Percentiles rank a stretch among this genome's conserved stretches.
These are phyloP conservation scores for Colletotrichum costaricense DNA, from an alignment of 2,329 filamentous ascomycete genomes.

Conservation along the genomic window DNA sequence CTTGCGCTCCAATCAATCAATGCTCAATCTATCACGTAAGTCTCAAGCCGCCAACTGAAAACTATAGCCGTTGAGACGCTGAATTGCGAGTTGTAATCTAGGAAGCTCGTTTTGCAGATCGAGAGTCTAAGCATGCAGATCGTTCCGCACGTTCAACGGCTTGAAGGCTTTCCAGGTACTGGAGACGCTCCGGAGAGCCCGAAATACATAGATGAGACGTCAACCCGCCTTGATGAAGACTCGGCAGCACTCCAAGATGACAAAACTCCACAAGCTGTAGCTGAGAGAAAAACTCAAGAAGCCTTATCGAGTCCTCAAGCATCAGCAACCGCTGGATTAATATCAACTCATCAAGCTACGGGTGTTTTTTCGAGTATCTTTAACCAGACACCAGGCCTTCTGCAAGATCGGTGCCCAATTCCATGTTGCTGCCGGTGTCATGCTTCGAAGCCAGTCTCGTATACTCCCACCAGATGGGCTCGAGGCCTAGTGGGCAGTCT, in stretches of 20 bases:
- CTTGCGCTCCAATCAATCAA: neutral
- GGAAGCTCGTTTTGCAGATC: neutral
- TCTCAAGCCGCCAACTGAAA: no score
- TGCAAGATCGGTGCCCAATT: neutral
- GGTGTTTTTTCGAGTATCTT: neutral
- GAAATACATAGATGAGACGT: no score
- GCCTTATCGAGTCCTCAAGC: rapidly evolving
- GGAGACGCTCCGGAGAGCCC: no score
- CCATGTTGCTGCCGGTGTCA: conserved; percentile 18
- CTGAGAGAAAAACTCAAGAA: rapidly evolving
- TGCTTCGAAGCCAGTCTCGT: neutral
- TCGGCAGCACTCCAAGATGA: rapidly evolving
- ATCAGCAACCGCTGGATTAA: neutral
- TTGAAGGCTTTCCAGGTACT: neutral
- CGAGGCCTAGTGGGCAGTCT: neutral
- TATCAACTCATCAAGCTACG: rapidly evolving
- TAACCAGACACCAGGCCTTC: neutral
- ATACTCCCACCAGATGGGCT: neutral
- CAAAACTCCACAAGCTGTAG: rapidly evolving
- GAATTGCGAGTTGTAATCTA: no score
- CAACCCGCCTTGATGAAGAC: neutral
- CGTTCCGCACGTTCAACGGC: no score
- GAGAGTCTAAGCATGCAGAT: neutral
- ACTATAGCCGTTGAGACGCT: neutral
- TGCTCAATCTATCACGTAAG: neutral